Conservation (phyloP, 352 stramenopile genomes). For the Phytophthora crassamura region DNA sequence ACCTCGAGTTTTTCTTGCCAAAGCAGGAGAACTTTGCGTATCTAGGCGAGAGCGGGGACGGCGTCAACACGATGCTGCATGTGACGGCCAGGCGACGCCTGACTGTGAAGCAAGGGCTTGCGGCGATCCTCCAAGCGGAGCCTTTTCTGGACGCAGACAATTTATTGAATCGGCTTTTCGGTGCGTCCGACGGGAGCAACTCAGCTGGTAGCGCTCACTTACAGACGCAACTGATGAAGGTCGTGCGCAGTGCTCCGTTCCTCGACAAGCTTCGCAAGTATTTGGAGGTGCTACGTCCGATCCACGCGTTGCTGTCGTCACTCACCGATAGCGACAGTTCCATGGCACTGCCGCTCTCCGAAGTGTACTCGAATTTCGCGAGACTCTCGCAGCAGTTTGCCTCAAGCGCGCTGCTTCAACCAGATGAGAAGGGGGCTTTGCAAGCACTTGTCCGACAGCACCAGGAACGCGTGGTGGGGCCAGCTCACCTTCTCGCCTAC, state of each 20-base stretch:
- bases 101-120: constrained; percentile 30
- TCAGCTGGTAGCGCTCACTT: constrained; percentile 5
- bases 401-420: constrained; percentile 23
- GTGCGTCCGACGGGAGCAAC: constrained; percentile 1
- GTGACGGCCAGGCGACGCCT: constrained; percentile 33
- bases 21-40: not conserved
- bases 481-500: constrained; percentile 38
- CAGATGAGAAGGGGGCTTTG: constrained; percentile 36
- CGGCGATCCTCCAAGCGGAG: constrained; percentile 40
- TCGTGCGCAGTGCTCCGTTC: constrained; percentile 36
- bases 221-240: constrained; percentile 33
- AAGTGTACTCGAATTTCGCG: constrained; percentile 42
- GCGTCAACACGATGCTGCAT: constrained; percentile 20
- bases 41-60: not conserved
- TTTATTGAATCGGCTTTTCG: constrained; percentile 19
- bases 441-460: constrained; percentile 30
- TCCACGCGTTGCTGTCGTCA: constrained; percentile 29
- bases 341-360: constrained; percentile 36
- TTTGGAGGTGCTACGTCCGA: constrained; percentile 37
- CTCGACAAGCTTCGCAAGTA: constrained; percentile 39
- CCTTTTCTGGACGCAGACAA: constrained; percentile 34
- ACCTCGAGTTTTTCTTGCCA: constrained; percentile 38
- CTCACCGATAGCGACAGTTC: constrained; percentile 15
- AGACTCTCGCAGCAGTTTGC: constrained; percentile 33
- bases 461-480: constrained; percentile 24